A percentile compares a stretch with the other conserved stretches of the same genome.
phyloP scores from a whole-genome alignment of 2,329 filamentous ascomycete genomes.

The Pseudogymnoascus sp. region DNA sequence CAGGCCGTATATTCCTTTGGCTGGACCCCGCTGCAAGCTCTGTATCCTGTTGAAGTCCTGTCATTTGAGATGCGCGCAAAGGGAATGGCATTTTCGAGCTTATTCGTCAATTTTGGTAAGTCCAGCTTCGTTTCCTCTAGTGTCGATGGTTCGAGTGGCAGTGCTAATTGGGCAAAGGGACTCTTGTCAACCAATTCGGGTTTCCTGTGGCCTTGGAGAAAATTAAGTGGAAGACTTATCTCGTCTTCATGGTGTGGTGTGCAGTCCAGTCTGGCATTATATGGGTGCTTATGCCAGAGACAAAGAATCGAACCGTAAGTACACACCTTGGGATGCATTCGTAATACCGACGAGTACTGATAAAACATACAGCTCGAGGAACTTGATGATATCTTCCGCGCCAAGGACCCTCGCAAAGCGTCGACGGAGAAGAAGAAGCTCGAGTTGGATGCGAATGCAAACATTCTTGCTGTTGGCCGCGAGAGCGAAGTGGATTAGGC shows the following conservation, averaged over 20 bases:
- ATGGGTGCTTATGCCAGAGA: slow-evolving; percentile 43
- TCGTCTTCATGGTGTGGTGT: slow-evolving; percentile 40
- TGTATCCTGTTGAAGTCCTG: slow-evolving; percentile 46
- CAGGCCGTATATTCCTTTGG: slow-evolving; percentile 42
- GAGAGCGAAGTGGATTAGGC: background rate
- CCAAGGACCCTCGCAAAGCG: slow-evolving; percentile 36
- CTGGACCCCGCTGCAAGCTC: slow-evolving; percentile 35
- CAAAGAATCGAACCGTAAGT: slow-evolving; percentile 35
- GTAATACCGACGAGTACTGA: background rate
- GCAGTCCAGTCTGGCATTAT: slow-evolving; percentile 33
- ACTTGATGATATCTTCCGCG: slow-evolving; percentile 40
- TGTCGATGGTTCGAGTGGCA: background rate
- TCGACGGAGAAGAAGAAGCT: slow-evolving; percentile 36
- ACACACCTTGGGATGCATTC: background rate
- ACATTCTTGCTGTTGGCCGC: slow-evolving; percentile 11
- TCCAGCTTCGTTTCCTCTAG: background rate
- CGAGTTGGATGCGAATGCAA: slow-evolving; percentile 24
- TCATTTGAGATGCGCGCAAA: slow-evolving; percentile 46
- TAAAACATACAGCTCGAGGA: slow-evolving; percentile 36
- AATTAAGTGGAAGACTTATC: slow-evolving; percentile 46
- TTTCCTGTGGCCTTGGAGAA: slow-evolving; percentile 38
- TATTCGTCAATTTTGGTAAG: slow-evolving; percentile 36
- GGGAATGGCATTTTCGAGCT: slow-evolving; percentile 43
- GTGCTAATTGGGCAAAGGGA: slow-evolving; percentile 14
- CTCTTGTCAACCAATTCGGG: slow-evolving; percentile 38